Evolutionary conservation across 2,329 filamentous ascomycete species (phyloP).

Genomic region (Basipetospora chlamydospora): DNA sequence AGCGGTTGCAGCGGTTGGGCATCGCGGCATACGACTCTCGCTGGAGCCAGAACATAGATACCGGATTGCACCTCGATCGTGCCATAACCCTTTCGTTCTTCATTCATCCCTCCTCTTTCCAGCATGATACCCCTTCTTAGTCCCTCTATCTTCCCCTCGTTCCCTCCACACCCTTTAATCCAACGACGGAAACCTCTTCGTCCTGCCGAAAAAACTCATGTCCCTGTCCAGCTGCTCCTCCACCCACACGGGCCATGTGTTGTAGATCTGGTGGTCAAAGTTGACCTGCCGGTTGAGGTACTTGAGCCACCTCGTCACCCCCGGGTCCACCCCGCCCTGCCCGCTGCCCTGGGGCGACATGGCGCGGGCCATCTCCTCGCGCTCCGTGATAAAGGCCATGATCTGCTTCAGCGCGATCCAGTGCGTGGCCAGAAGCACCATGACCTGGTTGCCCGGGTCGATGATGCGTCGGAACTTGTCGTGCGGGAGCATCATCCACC

Average conservation of each 20-base stretch:
- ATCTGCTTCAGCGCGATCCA: conserved; percentile 41
- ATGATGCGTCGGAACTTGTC: conserved; percentile 34
- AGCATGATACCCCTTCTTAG: too few relatives aligned
- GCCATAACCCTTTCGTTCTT: too few relatives aligned
- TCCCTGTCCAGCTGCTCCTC: conserved; percentile 32
- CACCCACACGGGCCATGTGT: conserved; percentile 40
- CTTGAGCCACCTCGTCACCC: conserved; percentile 34
- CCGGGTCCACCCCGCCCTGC: conserved; percentile 20
- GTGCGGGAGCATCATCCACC: conserved; percentile 45
- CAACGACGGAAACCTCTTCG: background rate
- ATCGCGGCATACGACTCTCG: too few relatives aligned
- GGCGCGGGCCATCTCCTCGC: conserved; percentile 19
- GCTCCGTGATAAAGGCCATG: conserved; percentile 32
- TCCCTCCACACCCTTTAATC: too few relatives aligned
- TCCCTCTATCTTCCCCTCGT: background rate
- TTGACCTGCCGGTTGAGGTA: conserved; percentile 33
- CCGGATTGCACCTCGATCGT: too few relatives aligned
- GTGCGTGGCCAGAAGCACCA: conserved; percentile 34
- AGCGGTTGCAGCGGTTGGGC: too few relatives aligned
- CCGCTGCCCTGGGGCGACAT: conserved; percentile 13
- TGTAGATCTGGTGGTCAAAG: conserved; percentile 28
- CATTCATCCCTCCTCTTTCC: too few relatives aligned
- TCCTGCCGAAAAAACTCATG: conserved; percentile 27
- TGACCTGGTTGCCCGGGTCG: conserved; percentile 29
- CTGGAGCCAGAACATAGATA: too few relatives aligned